These are phyloP conservation scores for Fusarium sp. DNA, from an alignment of 2,329 filamentous ascomycete genomes.

Conservation along the genomic window DNA sequence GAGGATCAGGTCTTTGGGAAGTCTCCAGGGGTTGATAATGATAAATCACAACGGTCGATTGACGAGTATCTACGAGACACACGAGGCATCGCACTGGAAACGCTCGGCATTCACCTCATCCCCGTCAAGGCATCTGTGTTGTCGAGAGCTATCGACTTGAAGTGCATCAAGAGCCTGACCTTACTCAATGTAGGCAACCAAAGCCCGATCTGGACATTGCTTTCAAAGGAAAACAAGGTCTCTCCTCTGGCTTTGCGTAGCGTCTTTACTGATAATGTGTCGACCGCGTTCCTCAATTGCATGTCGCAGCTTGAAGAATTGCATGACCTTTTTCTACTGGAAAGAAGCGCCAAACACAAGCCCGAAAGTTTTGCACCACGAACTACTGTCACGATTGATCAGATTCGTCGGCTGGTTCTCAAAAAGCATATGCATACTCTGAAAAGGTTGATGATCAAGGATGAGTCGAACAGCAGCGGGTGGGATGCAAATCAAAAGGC, in stretches of 20 bases:
- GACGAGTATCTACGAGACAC: slow-evolving; percentile 67
- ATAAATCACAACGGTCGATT: slow-evolving; percentile 47
- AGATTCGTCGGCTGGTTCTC: slow-evolving; percentile 67
- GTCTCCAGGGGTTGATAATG: slow-evolving; percentile 26
- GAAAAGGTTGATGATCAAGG: slow-evolving; percentile 69
- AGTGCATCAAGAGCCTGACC: slow-evolving; percentile 66
- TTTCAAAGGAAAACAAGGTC: slow-evolving; percentile 65
- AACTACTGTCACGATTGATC: slow-evolving; percentile 62
- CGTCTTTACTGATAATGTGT: slow-evolving; percentile 73
- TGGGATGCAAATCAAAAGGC: slow-evolving; percentile 70
- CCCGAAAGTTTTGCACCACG: slow-evolving; percentile 64
- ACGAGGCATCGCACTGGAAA: slow-evolving; percentile 66
- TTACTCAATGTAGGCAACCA: slow-evolving; percentile 73
- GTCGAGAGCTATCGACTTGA: slow-evolving; percentile 66
- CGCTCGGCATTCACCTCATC: slow-evolving; percentile 67
- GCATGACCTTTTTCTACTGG: slow-evolving; percentile 69
- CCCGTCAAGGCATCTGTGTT: slow-evolving; percentile 69
- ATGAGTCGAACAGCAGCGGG: slow-evolving; percentile 58
- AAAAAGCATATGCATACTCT: slow-evolving; percentile 67
- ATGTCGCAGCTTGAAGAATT: slow-evolving; percentile 64
- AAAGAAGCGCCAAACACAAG: slow-evolving; percentile 62
- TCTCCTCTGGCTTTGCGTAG: slow-evolving; percentile 64
- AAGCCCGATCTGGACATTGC: slow-evolving; percentile 66
- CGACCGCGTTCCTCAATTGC: slow-evolving; percentile 63
- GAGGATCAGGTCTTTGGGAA: slow-evolving; percentile 43